Base-by-base conservation (phyloP, 23 red algal species). In the Chondrus crispus region DNA sequence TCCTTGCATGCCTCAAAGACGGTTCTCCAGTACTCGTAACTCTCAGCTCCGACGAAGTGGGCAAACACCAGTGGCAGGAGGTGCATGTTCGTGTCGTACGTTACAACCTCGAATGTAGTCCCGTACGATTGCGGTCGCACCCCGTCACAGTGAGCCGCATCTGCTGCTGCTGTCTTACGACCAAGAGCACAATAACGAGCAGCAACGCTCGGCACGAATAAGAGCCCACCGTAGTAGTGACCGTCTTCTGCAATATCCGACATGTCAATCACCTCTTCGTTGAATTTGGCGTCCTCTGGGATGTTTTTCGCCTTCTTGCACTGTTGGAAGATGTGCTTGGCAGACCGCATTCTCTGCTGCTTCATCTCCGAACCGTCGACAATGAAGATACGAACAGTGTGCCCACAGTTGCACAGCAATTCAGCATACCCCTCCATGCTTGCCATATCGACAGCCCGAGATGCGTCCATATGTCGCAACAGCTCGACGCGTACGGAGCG, bases 121-220 rank as follows among this genome's bases (percentile, higher is more conserved):
- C 82, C 52, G 38, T 86, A 86, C 45, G 43, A 86, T 32, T 86
- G 82, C 36, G 32, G 8, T 18, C 58, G 57, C 8, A 86, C 19
- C 46, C 82, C 42, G 3, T 86, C 22, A 72, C 39, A 86, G 13
- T 86, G 37, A 16, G 63, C 82, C 26, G 82, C 82, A 71, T 86
- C 82, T 7, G 82, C 82, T 46, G 82, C n/a, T 29, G 39, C 33
- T 1, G 38, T 50, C 39, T 40, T 40, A 16, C 63, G 41, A 41
- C 41, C 79, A 35, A 69, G 10, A 0, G 39, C 30, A 55, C 49
- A 76, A 41, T 58, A 75, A 0, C 33, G 22, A 37, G 33, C 41
- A 16, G 70, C 45, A 22, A 76, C 38, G 45, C 68, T 88, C 11
- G 85, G 66, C n/a, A 88, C 46, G 66, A 70, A 88, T 14, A 62